Evolutionary conservation across 257 asterid species (phyloP).

Genomic region (Solanum medicagineum): DNA sequence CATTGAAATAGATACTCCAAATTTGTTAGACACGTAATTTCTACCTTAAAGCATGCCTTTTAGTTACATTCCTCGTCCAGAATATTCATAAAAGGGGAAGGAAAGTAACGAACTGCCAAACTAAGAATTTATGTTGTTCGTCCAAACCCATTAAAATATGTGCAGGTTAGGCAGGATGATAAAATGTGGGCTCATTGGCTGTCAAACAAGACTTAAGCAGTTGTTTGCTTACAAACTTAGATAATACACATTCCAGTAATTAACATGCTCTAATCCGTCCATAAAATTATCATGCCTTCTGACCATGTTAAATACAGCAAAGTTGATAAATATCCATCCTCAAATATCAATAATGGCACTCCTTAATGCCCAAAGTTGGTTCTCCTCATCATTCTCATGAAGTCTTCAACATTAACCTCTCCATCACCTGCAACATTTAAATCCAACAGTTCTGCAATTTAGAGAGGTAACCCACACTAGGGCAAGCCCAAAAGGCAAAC

Average conservation of each 20-base stretch:
- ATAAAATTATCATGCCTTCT: background rate
- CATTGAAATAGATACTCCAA: background rate
- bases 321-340: background rate
- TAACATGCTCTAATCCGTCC: background rate
- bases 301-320: background rate
- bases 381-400: slow-evolving; percentile 91
- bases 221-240: background rate
- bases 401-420: slow-evolving; percentile 73
- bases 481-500: no score
- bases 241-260: background rate
- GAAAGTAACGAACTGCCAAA: no score
- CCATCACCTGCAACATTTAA: slow-evolving; percentile 67
- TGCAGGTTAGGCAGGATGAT: no score
- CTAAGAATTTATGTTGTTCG: no score
- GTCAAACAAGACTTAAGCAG: background rate
- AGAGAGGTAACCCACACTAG: no score
- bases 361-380: slow-evolving; percentile 56
- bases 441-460: background rate
- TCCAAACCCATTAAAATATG: no score
- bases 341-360: background rate
- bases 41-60: background rate
- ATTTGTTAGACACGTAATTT: background rate
- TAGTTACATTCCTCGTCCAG: background rate
- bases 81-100: no score
- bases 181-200: no score